Percentiles rank a stretch among this genome's conserved stretches.
Conservation (phyloP, 495 filamentous ascomycete species). For the Talaromyces ruber region DNA sequence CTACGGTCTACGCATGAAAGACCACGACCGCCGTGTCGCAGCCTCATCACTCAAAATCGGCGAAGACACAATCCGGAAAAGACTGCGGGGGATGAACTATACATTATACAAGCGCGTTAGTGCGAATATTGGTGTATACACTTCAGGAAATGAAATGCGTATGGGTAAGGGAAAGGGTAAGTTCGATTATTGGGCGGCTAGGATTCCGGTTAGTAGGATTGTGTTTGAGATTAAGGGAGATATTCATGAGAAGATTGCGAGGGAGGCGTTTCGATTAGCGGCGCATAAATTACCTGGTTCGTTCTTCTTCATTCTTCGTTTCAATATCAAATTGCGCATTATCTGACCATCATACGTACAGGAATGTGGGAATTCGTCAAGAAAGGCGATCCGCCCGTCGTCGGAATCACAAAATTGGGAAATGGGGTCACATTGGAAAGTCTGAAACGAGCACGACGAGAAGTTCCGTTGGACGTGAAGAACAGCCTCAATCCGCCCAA, state of each 20-base stretch:
- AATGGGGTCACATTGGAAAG: constrained; percentile 72
- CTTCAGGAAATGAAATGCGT: constrained; percentile 88
- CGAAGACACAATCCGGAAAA: constrained; percentile 83
- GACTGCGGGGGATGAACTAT: constrained; percentile 87
- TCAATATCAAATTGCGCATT: neutral
- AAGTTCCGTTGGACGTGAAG: constrained; percentile 43
- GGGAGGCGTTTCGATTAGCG: constrained; percentile 90
- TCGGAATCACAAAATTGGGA: constrained; percentile 86
- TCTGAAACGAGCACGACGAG: constrained; percentile 65
- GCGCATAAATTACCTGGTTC: constrained; percentile 92
- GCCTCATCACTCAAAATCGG: constrained; percentile 80
- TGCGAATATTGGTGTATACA: constrained; percentile 91
- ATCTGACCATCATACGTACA: constrained; percentile 21
- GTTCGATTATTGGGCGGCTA: constrained; percentile 92
- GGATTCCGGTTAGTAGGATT: constrained; percentile 79
- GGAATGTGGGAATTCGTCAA: constrained; percentile 90
- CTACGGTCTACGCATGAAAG: constrained; percentile 86
- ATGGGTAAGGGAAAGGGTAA: constrained; percentile 99
- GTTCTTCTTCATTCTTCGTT: constrained; percentile 17
- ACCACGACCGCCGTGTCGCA: constrained; percentile 86
- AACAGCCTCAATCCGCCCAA: constrained; percentile 23
- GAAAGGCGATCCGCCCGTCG: constrained; percentile 83
- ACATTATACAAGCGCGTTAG: constrained; percentile 81
- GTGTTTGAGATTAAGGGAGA: constrained; percentile 88
- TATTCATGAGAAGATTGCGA: constrained; percentile 86